Base-by-base conservation (phyloP, 2,329 filamentous ascomycete genomes). In the Cyphellophora attinorum region DNA sequence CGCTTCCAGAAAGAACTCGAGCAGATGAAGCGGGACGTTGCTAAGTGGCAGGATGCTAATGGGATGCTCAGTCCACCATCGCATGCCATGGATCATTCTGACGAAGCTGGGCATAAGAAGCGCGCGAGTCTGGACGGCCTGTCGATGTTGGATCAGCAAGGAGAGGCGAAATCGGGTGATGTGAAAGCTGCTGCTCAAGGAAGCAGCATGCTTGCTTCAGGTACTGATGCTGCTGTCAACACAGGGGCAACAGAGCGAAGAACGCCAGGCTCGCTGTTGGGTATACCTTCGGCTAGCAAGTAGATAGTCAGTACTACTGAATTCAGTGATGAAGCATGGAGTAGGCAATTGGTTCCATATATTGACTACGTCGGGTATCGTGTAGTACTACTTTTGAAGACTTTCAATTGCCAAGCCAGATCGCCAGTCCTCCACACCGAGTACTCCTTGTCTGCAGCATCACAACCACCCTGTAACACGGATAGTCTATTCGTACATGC, bases 1-100 rank as follows among this genome's bases (percentile, higher is more conserved):
- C 77, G 88, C 2, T 96, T 98, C 68, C 85, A 98, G 65, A 94
- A 89, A 54, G 91, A 98, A 58, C 69, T 98, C 10, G 88, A 98
- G 55, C 73, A 80, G 34, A 73, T 98, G 62, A 88, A 82, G 60
- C 76, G 76, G 36, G 91, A 98, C 53, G 86, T 98, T 6, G 74
- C 79, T 29, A 89, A 85, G 56, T 93, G 85, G 85, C 86, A 94
- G 58, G 69, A 65, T 41, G 70, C 62, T 19, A 68, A 74, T 1
- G 46, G 39, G 8, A 38, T 38, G 37, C 31, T 40, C 23, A 41
- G 41, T 29, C 44, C 39, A 13, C 44, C 17, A 31, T 31, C 29
- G 15, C 29, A 8, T 11, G 21, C 8, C 37, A 40, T 18, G 23
- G 35, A 35, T 12, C 28, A 23, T 13, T 23, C 34, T 8, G 40